Percentiles rank a stretch among this genome's conserved stretches.
phyloP scores from a whole-genome alignment of 305 asterid genomes.

The Plantago rigida region DNA sequence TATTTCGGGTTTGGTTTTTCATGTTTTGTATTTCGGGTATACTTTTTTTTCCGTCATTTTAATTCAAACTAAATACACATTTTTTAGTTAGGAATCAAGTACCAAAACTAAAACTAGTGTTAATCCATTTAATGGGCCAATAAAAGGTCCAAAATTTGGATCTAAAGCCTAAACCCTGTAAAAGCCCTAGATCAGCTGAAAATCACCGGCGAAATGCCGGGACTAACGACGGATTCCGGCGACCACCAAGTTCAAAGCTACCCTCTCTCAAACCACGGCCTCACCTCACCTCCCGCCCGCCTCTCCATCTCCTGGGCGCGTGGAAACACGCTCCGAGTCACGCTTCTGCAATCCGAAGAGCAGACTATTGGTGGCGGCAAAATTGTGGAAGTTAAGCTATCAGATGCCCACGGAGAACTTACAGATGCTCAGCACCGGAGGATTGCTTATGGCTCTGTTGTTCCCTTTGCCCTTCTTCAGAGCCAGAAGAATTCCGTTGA shows the following conservation, averaged over 20 bases:
- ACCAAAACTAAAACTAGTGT: no score
- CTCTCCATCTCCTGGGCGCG: constrained; percentile 76
- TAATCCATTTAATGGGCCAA: no score
- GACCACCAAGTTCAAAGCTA: constrained; percentile 31
- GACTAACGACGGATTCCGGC: constrained; percentile 37
- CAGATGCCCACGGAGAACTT: constrained; percentile 40
- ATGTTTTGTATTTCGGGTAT: no score
- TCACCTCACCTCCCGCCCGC: constrained; percentile 46
- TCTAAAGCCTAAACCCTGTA: constrained; percentile 16
- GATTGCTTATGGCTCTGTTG: constrained; percentile 66
- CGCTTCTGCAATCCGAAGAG: constrained; percentile 45
- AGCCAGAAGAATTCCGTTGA: constrained; percentile 49
- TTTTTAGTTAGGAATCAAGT: no score
- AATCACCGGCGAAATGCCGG: constrained; percentile 39
- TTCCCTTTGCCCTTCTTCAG: constrained; percentile 75
- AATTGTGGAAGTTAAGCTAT: constrained; percentile 64
- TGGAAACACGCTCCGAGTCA: constrained; percentile 77
- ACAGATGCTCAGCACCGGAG: constrained; percentile 58
- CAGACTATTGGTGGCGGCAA: constrained; percentile 38
- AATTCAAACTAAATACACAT: no score
- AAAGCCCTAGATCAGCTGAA: constrained; percentile 38
- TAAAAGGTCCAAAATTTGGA: no score
- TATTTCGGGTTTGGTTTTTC: no score
- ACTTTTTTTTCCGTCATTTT: no score
- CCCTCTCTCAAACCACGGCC: constrained; percentile 50